Conservation (phyloP, 768 basidiomycete genomes). For the Rhodotorula sphaerocarpa region DNA sequence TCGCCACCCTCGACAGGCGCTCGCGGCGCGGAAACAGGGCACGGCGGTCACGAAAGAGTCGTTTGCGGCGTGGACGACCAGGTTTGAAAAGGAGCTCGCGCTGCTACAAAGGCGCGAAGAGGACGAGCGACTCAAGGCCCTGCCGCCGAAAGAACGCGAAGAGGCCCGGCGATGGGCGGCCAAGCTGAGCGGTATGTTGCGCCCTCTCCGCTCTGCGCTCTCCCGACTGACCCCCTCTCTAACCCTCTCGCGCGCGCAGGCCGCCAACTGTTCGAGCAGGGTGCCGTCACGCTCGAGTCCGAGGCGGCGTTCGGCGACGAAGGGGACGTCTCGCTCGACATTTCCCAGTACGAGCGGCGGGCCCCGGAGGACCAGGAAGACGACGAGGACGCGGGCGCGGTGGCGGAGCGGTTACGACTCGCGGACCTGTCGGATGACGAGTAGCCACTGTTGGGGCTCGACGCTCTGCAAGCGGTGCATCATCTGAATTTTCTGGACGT, state of each 20-base stretch:
- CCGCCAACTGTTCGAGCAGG: conserved; percentile 81
- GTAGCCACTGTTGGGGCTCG: conserved; percentile 40
- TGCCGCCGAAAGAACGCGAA: conserved; percentile 74
- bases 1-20: too few relatives aligned
- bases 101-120: conserved; percentile 60
- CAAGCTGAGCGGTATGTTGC: conserved; percentile 59
- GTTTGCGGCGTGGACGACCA: conserved; percentile 71
- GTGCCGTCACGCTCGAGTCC: conserved; percentile 49
- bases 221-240: background rate
- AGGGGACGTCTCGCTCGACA: conserved; percentile 77
- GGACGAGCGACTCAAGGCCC: conserved; percentile 62
- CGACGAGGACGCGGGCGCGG: conserved; percentile 62
- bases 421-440: conserved; percentile 73
- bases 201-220: background rate
- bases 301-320: conserved; percentile 68
- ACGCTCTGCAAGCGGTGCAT: too few relatives aligned
- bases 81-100: conserved; percentile 64
- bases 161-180: conserved; percentile 61
- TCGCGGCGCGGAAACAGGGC: conserved; percentile 70
- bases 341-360: conserved; percentile 76
- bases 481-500: too few relatives aligned
- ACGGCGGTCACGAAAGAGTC: conserved; percentile 79
- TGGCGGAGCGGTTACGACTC: conserved; percentile 49
- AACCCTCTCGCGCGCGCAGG: conserved; percentile 54
- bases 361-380: conserved; percentile 51